A percentile compares a stretch with the other conserved stretches of the same genome.
Conservation (phyloP, 345 rosid species). For the Alliaria petiolata region DNA sequence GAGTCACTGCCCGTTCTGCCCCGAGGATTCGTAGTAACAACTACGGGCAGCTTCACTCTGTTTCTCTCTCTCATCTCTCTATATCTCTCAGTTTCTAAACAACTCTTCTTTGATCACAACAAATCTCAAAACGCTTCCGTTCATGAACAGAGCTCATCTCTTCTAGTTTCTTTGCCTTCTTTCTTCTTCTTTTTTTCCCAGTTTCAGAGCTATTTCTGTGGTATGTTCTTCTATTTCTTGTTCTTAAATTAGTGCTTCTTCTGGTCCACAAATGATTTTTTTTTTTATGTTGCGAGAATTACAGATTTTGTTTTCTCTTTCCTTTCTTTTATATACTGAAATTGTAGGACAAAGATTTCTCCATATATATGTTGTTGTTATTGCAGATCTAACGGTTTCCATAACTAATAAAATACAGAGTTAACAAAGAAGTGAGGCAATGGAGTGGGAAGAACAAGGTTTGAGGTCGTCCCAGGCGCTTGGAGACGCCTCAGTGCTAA, state of each 20-base stretch:
- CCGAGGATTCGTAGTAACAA: slow-evolving; percentile 18
- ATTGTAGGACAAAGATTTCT: background rate
- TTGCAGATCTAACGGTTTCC: slow-evolving; percentile 23
- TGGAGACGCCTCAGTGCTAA: slow-evolving; percentile 25
- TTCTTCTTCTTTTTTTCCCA: background rate
- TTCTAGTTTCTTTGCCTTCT: slow-evolving; percentile 9
- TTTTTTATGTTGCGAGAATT: too few species aligned
- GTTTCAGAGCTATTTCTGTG: background rate
- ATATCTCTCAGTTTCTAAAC: slow-evolving; percentile 20
- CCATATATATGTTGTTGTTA: background rate
- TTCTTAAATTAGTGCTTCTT: background rate
- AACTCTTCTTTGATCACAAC: slow-evolving; percentile 25
- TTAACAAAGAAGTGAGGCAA: background rate
- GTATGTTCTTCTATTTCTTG: slow-evolving; percentile 7
- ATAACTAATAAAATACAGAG: background rate
- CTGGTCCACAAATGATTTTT: background rate
- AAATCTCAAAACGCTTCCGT: slow-evolving; percentile 14
- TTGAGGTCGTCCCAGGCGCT: slow-evolving; percentile 8
- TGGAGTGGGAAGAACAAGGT: slow-evolving; percentile 22
- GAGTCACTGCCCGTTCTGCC: slow-evolving; percentile 30
- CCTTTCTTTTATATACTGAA: too few species aligned
- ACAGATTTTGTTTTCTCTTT: background rate
- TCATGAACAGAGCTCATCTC: slow-evolving; percentile 1
- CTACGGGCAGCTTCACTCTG: slow-evolving; percentile 33
- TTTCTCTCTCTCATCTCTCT: slow-evolving; percentile 17